Evolutionary conservation across 176 grass and related monocot genomes (phyloP).

Genomic region (Oryza punctata): DNA sequence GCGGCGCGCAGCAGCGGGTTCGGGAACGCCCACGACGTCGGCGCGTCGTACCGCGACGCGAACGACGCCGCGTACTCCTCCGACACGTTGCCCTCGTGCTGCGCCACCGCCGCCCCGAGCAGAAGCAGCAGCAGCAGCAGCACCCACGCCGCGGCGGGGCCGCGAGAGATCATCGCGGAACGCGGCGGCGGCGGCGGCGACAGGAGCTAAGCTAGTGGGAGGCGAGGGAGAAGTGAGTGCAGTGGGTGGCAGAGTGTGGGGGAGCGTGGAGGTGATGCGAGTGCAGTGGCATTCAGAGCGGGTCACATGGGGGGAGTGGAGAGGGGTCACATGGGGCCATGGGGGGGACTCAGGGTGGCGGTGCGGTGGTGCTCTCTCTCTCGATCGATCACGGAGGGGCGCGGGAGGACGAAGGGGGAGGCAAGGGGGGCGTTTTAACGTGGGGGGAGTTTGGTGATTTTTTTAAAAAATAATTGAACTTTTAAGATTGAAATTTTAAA

Average conservation of each 20-base stretch:
- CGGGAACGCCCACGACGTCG: conserved; percentile 57
- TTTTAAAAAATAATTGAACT: no score
- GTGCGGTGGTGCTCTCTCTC: no score
- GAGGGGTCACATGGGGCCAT: conserved; percentile 11
- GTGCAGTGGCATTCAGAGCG: conserved; percentile 22
- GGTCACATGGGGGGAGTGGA: conserved; percentile 32
- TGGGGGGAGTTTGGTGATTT: background rate
- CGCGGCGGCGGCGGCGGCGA: background rate
- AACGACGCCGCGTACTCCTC: conserved; percentile 34
- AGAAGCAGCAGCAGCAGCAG: background rate
- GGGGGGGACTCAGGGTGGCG: no score
- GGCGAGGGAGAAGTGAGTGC: background rate
- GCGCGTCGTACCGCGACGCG: conserved; percentile 41
- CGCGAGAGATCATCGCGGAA: conserved; percentile 22
- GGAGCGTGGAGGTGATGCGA: background rate
- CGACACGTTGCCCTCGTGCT: conserved; percentile 41
- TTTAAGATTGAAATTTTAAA: no score
- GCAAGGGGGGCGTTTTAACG: background rate
- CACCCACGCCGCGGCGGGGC: background rate
- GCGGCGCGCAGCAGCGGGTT: conserved; percentile 62
- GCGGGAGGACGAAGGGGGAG: no score
- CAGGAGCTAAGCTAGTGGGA: background rate
- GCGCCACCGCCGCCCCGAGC: conserved; percentile 4
- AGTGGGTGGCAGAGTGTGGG: background rate
- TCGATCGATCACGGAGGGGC: no score